Conservation (phyloP, 2,329 filamentous ascomycete species). For the Zasmidium cellare region DNA sequence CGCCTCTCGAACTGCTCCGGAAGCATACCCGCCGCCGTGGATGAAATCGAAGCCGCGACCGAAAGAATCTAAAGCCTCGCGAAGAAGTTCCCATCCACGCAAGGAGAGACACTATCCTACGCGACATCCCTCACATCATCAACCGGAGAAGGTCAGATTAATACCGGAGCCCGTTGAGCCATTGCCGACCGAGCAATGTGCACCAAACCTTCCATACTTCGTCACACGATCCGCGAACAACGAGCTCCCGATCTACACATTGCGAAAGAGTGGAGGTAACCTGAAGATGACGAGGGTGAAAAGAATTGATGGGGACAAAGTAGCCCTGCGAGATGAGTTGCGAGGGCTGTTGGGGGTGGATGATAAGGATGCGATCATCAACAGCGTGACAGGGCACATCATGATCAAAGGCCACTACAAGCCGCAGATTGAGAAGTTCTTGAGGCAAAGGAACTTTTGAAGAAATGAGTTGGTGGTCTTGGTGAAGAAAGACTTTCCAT, state of each 20-base stretch:
- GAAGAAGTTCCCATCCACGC: slow-evolving; percentile 34
- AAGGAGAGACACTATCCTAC: slow-evolving; percentile 36
- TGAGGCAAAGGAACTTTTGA: slow-evolving; percentile 38
- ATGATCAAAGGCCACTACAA: slow-evolving; percentile 58
- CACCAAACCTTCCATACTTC: slow-evolving; percentile 62
- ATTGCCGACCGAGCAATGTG: slow-evolving; percentile 33
- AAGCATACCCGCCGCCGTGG: slow-evolving; percentile 33
- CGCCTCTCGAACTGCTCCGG: slow-evolving; percentile 34
- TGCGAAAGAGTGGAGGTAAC: slow-evolving; percentile 73
- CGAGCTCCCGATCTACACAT: slow-evolving; percentile 75
- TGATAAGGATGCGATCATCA: slow-evolving; percentile 56
- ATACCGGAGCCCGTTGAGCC: slow-evolving; percentile 27
- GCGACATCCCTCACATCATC: slow-evolving; percentile 27
- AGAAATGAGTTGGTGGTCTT: too few species aligned
- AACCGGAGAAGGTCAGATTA: slow-evolving; percentile 20
- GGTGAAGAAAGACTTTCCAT: too few species aligned
- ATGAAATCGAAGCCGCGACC: slow-evolving; percentile 37
- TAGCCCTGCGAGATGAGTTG: slow-evolving; percentile 65
- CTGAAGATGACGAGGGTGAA: slow-evolving; percentile 72
- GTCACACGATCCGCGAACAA: slow-evolving; percentile 70
- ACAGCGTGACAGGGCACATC: slow-evolving; percentile 69
- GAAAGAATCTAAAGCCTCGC: slow-evolving; percentile 37
- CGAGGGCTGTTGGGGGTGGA: slow-evolving; percentile 50
- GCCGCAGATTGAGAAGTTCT: slow-evolving; percentile 34
- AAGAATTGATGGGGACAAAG: slow-evolving; percentile 73